Base-by-base conservation (phyloP, 768 basidiomycete species). In the Cyclocybe cylindracea region DNA sequence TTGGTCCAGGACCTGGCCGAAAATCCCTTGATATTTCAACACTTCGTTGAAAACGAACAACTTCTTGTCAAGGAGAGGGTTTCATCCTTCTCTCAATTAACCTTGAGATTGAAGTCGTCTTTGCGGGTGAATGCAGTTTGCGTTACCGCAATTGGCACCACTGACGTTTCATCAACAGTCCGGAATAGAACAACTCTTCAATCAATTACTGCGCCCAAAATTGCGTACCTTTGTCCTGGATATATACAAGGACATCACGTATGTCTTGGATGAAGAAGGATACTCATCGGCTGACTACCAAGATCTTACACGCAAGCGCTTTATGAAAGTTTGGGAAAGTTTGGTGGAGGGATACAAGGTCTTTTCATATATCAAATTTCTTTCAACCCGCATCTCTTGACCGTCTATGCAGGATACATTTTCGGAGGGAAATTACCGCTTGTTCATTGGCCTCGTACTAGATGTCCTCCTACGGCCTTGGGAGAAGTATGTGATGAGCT, bases 111-210 rank as follows among this genome's bases (percentile, higher is more conserved):
- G 66, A 80, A 86, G 38, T 78, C 84, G 1, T 83, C 85, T 1
- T 73, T 93, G 44, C 85, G 87, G 67, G 95, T 93, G 65, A 51
- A 77, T 53, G 35, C 46, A 35, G 33, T 40, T 44, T 29, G 13
- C 5, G 29, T 13, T 16, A 29, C 6, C 2, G 43, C 44, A 34
- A 34, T 53, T 10, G 7, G 50, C 41, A 18, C 40, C 58, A 36
- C 39, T 45, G 2, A 29, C 19, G 36, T 54, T 32, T 35, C 38
- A 39, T 46, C 29, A 48, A 16, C 41, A 94, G 92, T 74, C 80
- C 2, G 92, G 95, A 11, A 74, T 97, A 24, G 97, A 99, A 60
- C 93, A 96, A 60, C 76, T 98, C 35, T 98, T 98, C 76, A 98
- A 94, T 61, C 96, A 98, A 64, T 77, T 98, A 8, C 79, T 95